Percentiles rank a stretch among this genome's conserved stretches.
Conservation (phyloP, 2,329 filamentous ascomycete genomes). For the Sarocladium kiliense region DNA sequence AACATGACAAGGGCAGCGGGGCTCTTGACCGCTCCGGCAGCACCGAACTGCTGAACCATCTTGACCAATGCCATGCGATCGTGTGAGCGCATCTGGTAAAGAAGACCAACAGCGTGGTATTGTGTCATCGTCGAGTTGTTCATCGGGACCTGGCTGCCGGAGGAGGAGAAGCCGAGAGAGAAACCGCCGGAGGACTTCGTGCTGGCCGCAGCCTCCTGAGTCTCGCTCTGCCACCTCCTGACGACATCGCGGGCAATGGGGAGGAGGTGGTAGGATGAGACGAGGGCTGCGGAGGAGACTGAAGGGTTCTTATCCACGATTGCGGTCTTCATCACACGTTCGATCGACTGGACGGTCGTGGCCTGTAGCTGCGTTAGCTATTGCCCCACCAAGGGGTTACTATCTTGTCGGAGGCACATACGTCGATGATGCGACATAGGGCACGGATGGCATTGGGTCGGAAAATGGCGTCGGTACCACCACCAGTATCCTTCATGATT, state of each 20-base stretch:
- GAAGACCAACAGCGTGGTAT: slow-evolving; percentile 93
- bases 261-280: slow-evolving; percentile 96
- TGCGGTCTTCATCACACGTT: slow-evolving; percentile 96
- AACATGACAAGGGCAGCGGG: slow-evolving; percentile 89
- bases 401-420: slow-evolving; percentile 36
- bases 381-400: background rate
- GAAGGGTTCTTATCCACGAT: slow-evolving; percentile 99
- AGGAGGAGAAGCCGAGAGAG: slow-evolving; percentile 83
- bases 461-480: slow-evolving; percentile 89
- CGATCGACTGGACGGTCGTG: slow-evolving; percentile 94
- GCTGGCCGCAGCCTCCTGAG: slow-evolving; percentile 89
- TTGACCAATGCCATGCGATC: slow-evolving; percentile 98
- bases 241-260: slow-evolving; percentile 95
- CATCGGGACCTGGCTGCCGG: slow-evolving; percentile 67
- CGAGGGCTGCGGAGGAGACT: slow-evolving; percentile 89
- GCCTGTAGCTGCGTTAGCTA: slow-evolving; percentile 46
- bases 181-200: slow-evolving; percentile 86
- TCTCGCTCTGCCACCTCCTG: slow-evolving; percentile 96
- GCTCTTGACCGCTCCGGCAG: slow-evolving; percentile 88
- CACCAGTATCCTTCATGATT: slow-evolving; percentile 99
- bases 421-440: slow-evolving; percentile 93
- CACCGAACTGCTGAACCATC: slow-evolving; percentile 99
- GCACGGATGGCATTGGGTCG: slow-evolving; percentile 94
- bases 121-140: slow-evolving; percentile 97
- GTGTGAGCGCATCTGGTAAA: slow-evolving; percentile 97